Evolutionary conservation across 352 stramenopile species (phyloP).

Genomic region (Phytophthora hibernalis): DNA sequence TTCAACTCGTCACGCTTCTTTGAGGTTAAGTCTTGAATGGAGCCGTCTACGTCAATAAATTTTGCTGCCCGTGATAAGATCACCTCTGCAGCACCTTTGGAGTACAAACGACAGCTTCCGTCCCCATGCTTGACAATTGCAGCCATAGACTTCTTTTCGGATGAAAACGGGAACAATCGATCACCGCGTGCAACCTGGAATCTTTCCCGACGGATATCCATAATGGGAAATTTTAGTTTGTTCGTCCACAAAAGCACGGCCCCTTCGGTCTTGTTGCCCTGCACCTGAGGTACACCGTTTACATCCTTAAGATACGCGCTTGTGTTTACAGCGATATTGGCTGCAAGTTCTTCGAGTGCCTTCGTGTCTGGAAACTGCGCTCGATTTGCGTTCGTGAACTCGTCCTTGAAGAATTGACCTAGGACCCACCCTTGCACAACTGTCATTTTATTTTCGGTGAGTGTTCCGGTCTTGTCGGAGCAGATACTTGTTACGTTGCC

Average conservation of each 20-base stretch:
- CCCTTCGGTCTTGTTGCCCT: conserved; percentile 88
- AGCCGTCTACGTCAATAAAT: conserved; percentile 70
- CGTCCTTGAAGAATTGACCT: conserved; percentile 63
- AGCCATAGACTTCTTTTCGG: conserved; percentile 87
- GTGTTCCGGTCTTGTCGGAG: conserved; percentile 97
- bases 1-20: conserved; percentile 77
- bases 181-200: conserved; percentile 66
- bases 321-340: conserved; percentile 77
- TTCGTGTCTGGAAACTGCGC: conserved; percentile 39
- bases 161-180: conserved; percentile 80
- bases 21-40: conserved; percentile 58
- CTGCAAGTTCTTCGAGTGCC: conserved; percentile 51
- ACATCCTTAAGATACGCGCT: conserved; percentile 76
- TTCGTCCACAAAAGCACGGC: conserved; percentile 80
- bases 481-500: conserved; percentile 98
- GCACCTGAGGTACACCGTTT: conserved; percentile 45
- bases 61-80: conserved; percentile 66
- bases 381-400: conserved; percentile 22
- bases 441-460: conserved; percentile 99
- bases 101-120: conserved; percentile 58
- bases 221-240: conserved; percentile 69
- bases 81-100: conserved; percentile 82
- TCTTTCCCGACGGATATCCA: conserved; percentile 59
- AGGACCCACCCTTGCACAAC: conserved; percentile 92
- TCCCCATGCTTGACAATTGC: conserved; percentile 56